Evolutionary conservation across 2,329 filamentous ascomycete species (phyloP).

Genomic region (Penicillium sp.): DNA sequence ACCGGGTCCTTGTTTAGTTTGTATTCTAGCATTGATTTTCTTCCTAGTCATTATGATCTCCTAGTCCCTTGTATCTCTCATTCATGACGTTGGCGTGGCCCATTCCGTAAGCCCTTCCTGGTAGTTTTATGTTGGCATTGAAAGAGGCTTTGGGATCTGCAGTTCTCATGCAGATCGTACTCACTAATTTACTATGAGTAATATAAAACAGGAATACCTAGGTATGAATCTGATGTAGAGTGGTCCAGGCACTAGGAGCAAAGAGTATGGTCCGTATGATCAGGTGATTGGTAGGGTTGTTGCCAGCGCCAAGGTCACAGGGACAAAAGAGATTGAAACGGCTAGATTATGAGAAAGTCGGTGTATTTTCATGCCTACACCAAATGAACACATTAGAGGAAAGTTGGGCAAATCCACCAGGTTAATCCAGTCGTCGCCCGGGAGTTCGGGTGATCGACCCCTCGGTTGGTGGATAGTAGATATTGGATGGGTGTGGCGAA

Average conservation of each 20-base stretch:
- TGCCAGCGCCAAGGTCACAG: neutral
- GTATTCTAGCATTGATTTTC: too few relatives aligned
- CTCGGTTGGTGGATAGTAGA: neutral
- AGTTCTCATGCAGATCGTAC: neutral
- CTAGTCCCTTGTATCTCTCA: too few relatives aligned
- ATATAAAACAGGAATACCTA: neutral
- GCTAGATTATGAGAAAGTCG: neutral
- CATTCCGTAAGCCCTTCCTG: neutral
- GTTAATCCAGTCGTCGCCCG: neutral
- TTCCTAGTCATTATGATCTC: too few relatives aligned
- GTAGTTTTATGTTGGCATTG: neutral
- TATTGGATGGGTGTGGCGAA: neutral
- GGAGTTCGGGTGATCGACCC: neutral
- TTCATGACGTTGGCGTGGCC: neutral
- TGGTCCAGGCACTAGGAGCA: neutral
- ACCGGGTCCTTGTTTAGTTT: too few relatives aligned
- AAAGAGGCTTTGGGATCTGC: neutral
- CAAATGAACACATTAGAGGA: neutral
- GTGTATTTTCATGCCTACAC: neutral
- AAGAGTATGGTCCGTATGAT: neutral
- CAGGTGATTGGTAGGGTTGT: neutral
- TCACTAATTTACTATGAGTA: neutral
- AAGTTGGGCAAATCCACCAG: neutral
- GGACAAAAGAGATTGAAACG: neutral
- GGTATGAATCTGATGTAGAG: neutral